A percentile compares a stretch with the other conserved stretches of the same genome.
Evolutionary conservation across 768 basidiomycete genomes (phyloP).

Genomic region (Mycena pura): DNA sequence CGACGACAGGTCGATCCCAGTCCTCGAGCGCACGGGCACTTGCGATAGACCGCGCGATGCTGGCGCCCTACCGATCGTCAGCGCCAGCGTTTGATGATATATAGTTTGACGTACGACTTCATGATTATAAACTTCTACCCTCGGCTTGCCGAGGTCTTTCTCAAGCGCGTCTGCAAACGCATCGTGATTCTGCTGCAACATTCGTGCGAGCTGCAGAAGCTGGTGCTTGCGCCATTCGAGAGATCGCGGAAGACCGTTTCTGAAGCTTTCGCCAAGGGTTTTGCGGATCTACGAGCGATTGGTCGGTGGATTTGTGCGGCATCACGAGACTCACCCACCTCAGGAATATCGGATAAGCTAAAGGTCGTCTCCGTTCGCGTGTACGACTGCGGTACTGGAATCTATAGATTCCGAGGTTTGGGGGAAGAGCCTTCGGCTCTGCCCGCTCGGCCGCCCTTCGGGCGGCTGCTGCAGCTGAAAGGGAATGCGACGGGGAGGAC

Average conservation of each 20-base stretch:
- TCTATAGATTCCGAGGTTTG: no score
- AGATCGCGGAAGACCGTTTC: constrained; percentile 52
- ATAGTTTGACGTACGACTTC: constrained; percentile 49
- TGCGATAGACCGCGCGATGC: constrained; percentile 50
- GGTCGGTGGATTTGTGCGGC: neutral
- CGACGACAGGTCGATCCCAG: constrained; percentile 53
- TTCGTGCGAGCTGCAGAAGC: constrained; percentile 64
- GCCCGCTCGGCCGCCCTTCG: no score
- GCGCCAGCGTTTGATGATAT: no score
- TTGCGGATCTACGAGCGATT: constrained; percentile 37
- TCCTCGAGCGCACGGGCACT: constrained; percentile 58
- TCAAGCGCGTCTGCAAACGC: constrained; percentile 55
- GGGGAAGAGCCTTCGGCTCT: no score
- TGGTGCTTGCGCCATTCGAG: constrained; percentile 70
- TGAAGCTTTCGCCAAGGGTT: constrained; percentile 54
- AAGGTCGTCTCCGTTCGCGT: no score
- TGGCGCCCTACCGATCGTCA: constrained; percentile 13
- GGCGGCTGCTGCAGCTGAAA: no score
- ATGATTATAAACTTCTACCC: constrained; percentile 42
- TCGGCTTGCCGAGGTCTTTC: constrained; percentile 58
- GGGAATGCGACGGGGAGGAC: no score
- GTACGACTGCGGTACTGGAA: no score
- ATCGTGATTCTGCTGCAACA: constrained; percentile 68
- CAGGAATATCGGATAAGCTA: neutral
- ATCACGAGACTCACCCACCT: neutral